Evolutionary conservation across 176 grass and related monocot genomes (phyloP).

Genomic region (Canna indica): DNA sequence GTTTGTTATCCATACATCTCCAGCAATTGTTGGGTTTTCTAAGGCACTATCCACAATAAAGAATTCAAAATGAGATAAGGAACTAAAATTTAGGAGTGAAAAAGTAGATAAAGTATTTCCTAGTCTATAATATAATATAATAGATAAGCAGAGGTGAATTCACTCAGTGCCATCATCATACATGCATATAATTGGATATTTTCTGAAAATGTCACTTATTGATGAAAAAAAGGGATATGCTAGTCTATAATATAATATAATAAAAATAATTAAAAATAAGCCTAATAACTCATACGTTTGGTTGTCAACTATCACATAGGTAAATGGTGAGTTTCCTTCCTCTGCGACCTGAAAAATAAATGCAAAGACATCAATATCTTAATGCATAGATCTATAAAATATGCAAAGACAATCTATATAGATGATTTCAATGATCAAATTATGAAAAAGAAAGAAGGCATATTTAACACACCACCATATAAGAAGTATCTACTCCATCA

Average conservation of each 20-base stretch:
- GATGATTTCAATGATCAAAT: conserved; percentile 1
- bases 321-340: conserved; percentile 72
- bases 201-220: not conserved
- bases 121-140: no score
- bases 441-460: not conserved
- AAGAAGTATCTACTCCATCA: conserved; percentile 68
- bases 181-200: not conserved
- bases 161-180: not conserved
- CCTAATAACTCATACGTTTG: conserved; percentile 47
- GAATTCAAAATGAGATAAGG: not conserved
- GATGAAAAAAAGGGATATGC: not conserved
- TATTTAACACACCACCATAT: conserved; percentile 43
- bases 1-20: no score
- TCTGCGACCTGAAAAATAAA: conserved; percentile 54
- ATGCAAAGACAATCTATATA: not conserved
- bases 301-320: conserved; percentile 92
- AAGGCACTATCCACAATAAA: not conserved
- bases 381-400: not conserved
- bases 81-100: no score
- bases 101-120: no score
- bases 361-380: not conserved
- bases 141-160: no score
- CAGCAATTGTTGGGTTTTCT: not conserved
- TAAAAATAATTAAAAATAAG: not conserved
- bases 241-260: not conserved